Percentiles rank a stretch among this genome's conserved stretches.
Evolutionary conservation across 225 moss, liverwort and hornwort genomes (phyloP).

Genomic region (Straminergon stramineum): DNA sequence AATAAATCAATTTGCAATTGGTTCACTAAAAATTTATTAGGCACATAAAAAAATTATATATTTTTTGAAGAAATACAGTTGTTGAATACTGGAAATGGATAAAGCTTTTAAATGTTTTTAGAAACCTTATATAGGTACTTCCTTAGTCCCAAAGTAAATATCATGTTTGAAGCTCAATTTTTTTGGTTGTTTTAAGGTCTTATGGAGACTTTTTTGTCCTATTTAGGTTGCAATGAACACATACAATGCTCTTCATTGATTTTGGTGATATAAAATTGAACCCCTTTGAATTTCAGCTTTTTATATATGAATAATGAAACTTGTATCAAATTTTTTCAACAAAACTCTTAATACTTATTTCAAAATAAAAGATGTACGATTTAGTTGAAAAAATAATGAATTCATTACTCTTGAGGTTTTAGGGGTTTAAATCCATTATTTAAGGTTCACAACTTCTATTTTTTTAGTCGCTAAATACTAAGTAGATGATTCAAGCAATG

Average conservation of each 20-base stretch:
- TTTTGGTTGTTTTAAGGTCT: neutral
- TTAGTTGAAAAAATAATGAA: neutral
- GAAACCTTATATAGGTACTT: neutral
- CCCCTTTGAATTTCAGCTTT: accelerated
- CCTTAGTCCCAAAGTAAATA: neutral
- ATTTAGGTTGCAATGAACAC: neutral
- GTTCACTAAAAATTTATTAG: neutral
- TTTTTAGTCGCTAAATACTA: neutral
- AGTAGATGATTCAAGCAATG: neutral
- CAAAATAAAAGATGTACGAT: accelerated
- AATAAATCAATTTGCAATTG: no score
- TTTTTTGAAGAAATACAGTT: neutral
- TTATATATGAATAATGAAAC: neutral
- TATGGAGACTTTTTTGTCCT: accelerated
- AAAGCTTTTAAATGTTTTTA: neutral
- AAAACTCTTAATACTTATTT: neutral
- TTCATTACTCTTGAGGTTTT: neutral
- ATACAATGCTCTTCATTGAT: neutral
- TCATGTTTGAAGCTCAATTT: neutral
- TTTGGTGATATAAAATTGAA: neutral
- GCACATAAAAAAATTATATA: neutral
- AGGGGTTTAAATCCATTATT: neutral
- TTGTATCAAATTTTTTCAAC: neutral
- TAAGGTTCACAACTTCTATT: neutral
- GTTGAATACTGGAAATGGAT: neutral